Base-by-base conservation (phyloP, 257 asterid genomes). In the Galeopsis tetrahit region DNA sequence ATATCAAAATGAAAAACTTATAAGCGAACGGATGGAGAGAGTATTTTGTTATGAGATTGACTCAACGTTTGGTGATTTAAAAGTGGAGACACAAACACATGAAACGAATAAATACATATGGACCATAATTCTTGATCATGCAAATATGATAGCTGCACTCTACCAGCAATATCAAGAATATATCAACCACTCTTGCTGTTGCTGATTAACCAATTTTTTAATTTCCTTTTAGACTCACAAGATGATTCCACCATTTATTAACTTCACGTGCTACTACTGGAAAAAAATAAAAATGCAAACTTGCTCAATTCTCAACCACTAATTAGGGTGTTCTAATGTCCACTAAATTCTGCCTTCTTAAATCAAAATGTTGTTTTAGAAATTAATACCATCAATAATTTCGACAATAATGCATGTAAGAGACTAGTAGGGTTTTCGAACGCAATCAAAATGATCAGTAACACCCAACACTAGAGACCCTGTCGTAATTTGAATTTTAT, bases 241-340 rank as follows among this genome's bases (percentile, higher is more conserved):
- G 58, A 28, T 51, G 55, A 60, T 13, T 14, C 13, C 17, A 52
- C 43, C 75, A 75, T 75, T 75, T 49, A 69, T 61, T 61, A 68
- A 34, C 6, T 15, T 68, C 79, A 75, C 79, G 40, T 75, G 79
- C 65, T 7, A 53, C 52, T n/a, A 10, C 9, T 34, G 56, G n/a
- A 13, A 21, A 21, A 21, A 1, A 21, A 21, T 21, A 21, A 13
- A 15, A 31, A 9, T 10, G 5, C 60, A 32, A 57, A 31, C n/a
- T 67, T 57, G 63, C 28, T 44, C 55, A 17, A 58, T 58, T 67
- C 63, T 36, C 63, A 75, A 58, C 69, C 79, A 58, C 60, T 53
- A 10, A 55, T 64, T 65, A 53, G 78, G 31, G 28, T 21, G 28
- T 21, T 21, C 28, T 55, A 55, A 6, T 73, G 44, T 51, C 51